phyloP scores from a whole-genome alignment of 371 early-diverging fungal genomes.

The Syncephalis fuscata region DNA sequence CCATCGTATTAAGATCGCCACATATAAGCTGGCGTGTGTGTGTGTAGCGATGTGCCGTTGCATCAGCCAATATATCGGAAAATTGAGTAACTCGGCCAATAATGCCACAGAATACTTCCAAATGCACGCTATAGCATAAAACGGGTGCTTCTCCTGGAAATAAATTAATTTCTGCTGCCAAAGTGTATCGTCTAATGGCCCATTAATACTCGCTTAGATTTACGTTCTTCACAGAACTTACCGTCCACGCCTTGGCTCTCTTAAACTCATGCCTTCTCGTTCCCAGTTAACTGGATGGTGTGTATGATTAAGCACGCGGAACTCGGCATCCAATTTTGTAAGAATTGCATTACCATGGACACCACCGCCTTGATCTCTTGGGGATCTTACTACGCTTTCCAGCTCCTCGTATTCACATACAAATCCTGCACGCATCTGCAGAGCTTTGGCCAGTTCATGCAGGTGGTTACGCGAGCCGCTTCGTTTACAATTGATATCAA shows the following conservation, averaged over 20 bases:
- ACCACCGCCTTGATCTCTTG: slow-evolving; percentile 51
- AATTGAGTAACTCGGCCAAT: slow-evolving; percentile 41
- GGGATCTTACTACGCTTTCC: slow-evolving; percentile 29
- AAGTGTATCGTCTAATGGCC: slow-evolving; percentile 34
- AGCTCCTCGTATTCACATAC: slow-evolving; percentile 62
- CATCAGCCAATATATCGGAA: slow-evolving; percentile 47
- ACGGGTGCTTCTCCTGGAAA: slow-evolving; percentile 22
- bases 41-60: slow-evolving; percentile 13
- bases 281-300: slow-evolving; percentile 61
- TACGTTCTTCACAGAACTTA: slow-evolving; percentile 9
- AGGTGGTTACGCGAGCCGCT: slow-evolving; percentile 44
- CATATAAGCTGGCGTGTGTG: slow-evolving; percentile 50
- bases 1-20: slow-evolving; percentile 73
- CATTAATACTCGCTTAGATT: not conserved
- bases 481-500: slow-evolving; percentile 52
- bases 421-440: slow-evolving; percentile 43
- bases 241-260: slow-evolving; percentile 47
- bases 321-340: slow-evolving; percentile 40
- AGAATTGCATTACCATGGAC: slow-evolving; percentile 74
- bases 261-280: slow-evolving; percentile 29
- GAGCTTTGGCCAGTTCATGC: slow-evolving; percentile 26
- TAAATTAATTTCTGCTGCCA: slow-evolving; percentile 25
- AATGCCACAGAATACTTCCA: slow-evolving; percentile 64
- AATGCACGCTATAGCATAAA: slow-evolving; percentile 51
- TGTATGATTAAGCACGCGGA: slow-evolving; percentile 39